Evolutionary conservation across 2,329 filamentous ascomycete species (phyloP), one percentile per base, ranked within the genome.

Genomic region (Colletotrichum paranaense): DNA sequence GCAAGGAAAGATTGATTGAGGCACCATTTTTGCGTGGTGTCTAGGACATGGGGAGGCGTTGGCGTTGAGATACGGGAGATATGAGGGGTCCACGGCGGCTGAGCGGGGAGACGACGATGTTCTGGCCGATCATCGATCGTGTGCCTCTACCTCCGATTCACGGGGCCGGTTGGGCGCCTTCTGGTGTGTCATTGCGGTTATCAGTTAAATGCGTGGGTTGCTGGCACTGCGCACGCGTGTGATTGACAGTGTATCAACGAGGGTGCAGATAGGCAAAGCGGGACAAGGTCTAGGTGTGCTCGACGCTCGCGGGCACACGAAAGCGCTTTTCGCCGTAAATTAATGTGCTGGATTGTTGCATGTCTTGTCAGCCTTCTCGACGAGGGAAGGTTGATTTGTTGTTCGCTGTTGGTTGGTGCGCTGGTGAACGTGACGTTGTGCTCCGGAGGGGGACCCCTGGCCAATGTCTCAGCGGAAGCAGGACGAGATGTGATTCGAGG

Each of bases 341-440:
- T 52, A 38, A 11, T 69, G 35, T 73, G 30, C 26, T 52, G 71
- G 60, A 55, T 73, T 66, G 30, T 24, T 56, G 71, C 71, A 70
- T 71, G 70, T 35, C 58, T 42, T 73, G 46, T 73, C 71, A 73
- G 71, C 71, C 71, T 73, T 73, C 71, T 73, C 67, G 67, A 73
- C 71, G 71, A 71, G 71, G 71, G 71, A 62, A 71, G 60, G 71
- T 73, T 66, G 71, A 62, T 56, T 65, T 57, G 62, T 65, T 56
- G 49, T 65, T 65, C 35, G 49, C 35, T 38, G 71, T 62, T 71
- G 59, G 67, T 70, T 60, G 67, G 55, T 57, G 71, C 56, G 16
- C n/a, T 19, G 58, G 67, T 57, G 28, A 65, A 24, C 19, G 53
- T 68, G 55, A 57, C 22, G 62, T 55, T 63, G 46, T 28, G 46